Evolutionary conservation across 2,329 filamentous ascomycete genomes (phyloP).

Genomic region (Phialophora tarda): DNA sequence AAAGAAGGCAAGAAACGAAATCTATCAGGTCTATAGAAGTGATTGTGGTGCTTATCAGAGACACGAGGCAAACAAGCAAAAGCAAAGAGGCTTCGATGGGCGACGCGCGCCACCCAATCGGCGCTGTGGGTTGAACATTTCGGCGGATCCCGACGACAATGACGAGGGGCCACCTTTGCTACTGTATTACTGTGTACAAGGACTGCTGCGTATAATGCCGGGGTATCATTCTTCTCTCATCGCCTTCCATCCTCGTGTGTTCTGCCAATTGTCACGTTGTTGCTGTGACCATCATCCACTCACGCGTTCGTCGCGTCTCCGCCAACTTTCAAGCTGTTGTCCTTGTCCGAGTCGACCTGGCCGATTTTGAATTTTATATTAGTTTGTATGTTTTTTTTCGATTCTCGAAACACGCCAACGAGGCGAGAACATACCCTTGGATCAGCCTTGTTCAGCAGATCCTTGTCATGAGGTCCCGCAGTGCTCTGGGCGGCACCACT

Average conservation of each 20-base stretch:
- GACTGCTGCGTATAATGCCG: too few species aligned
- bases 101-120: constrained; percentile 27
- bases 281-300: background rate
- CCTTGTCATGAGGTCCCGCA: background rate
- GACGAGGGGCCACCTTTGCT: background rate
- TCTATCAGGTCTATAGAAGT: constrained; percentile 1
- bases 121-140: background rate
- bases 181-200: too few species aligned
- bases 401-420: background rate
- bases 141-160: background rate
- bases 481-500: too few species aligned
- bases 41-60: constrained; percentile 27
- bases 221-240: too few species aligned
- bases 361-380: too few species aligned
- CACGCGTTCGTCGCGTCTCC: background rate
- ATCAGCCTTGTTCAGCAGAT: background rate
- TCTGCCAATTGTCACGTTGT: background rate
- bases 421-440: background rate
- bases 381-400: too few species aligned
- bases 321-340: background rate
- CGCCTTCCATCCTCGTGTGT: background rate
- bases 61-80: constrained; percentile 9
- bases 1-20: background rate
- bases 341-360: background rate
- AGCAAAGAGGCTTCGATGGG: constrained; percentile 22